phyloP scores from a whole-genome alignment of 2,329 filamentous ascomycete genomes.

The Fusarium humuli region DNA sequence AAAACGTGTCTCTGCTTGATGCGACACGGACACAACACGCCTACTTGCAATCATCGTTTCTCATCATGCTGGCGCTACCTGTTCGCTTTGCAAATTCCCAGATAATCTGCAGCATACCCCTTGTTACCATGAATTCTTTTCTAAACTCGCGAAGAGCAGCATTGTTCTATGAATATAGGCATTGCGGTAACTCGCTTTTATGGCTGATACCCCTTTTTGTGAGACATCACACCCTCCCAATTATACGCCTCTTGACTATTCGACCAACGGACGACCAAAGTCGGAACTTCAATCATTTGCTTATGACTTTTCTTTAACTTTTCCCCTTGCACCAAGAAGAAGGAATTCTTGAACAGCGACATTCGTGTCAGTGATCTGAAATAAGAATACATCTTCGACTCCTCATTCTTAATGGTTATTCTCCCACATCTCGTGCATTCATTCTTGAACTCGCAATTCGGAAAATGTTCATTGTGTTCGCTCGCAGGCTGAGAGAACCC shows the following conservation, averaged over 20 bases:
- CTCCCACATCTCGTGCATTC: conserved; percentile 8
- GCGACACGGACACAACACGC: conserved; percentile 32
- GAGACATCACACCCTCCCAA: conserved; percentile 27
- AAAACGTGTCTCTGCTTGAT: conserved; percentile 27
- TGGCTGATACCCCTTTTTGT: conserved; percentile 38
- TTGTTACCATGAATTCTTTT: conserved; percentile 44
- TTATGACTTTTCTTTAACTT: conserved; percentile 32
- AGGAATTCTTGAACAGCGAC: conserved; percentile 26
- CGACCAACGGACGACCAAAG: conserved; percentile 22
- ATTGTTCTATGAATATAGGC: conserved; percentile 12
- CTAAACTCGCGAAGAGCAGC: conserved; percentile 32
- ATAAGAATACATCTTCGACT: conserved; percentile 30
- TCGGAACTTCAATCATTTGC: conserved; percentile 30
- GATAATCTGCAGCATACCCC: conserved; percentile 54
- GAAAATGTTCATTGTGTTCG: conserved; percentile 10
- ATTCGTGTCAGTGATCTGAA: conserved; percentile 38
- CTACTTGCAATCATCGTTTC: conserved; percentile 32
- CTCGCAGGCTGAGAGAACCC: conserved; percentile 7
- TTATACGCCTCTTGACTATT: conserved; percentile 23
- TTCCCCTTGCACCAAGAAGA: conserved; percentile 23
- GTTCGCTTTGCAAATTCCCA: conserved; percentile 42
- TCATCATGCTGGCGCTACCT: conserved; percentile 37
- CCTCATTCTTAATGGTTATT: conserved; percentile 22
- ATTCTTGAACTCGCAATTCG: conserved; percentile 21
- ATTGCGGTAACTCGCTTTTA: conserved; percentile 28